Base-by-base conservation (phyloP, 2,329 filamentous ascomycete species). In the Colletotrichum filicis region DNA sequence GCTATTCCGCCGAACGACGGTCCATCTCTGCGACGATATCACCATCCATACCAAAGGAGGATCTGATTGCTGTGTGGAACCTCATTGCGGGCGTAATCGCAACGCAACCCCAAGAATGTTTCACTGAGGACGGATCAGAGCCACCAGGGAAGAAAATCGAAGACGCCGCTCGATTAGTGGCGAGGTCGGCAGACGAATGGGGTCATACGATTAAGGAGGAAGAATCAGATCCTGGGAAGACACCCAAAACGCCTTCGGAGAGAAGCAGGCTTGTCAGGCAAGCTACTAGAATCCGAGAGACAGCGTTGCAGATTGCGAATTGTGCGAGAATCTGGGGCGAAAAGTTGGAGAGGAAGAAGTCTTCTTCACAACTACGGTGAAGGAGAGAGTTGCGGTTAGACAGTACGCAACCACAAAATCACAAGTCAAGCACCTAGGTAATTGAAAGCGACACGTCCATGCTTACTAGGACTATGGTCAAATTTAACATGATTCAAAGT, bases 101-200 rank as follows among this genome's bases (percentile, higher is more conserved):
- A 81, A 97, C 93, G 1, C 98, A 98, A 84, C 97, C 97, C 0
- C 91, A 94, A 57, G 97, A 98, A 81, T 98, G 95, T 83, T 97
- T 98, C 79, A 92, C 95, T 0, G 97, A 98, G 80, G 52, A 73
- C 58, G 74, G 52, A 66, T 77, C 66, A 63, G 77, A 75, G 14
- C 74, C 73, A 11, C 73, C 76, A 57, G 78, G 77, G 19, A 67
- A 74, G 53, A 74, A 76, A 56, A 78, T 80, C 60, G 78, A 79
- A 46, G 74, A 74, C 16, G 77, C 78, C 5, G 78, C 78, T 5
- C 65, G 77, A 35, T 62, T 78, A 35, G 78, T 78, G 46, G 77
- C 78, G 5, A 74, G 78, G 63, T 76, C 77, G 5, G 78, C 77
- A 16, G 71, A 76, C 16, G 77, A 78, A 53, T 79, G 77, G 78